These are phyloP conservation scores for Aquilaria agallochum DNA, from an alignment of 441 rosid genomes.

Conservation along the genomic window DNA sequence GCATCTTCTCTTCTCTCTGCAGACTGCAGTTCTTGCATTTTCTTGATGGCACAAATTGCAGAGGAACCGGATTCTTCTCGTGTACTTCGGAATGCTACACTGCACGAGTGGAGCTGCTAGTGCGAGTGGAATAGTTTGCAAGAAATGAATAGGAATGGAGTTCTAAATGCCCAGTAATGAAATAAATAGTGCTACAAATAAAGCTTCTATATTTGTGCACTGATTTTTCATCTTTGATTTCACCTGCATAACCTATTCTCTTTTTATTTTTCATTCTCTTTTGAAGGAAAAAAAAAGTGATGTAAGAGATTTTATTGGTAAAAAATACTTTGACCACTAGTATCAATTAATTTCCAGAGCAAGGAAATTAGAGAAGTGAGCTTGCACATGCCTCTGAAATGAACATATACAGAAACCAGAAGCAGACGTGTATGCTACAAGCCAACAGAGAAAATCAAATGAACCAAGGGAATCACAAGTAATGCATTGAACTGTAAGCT, in stretches of 20 bases:
- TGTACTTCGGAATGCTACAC: slow-evolving; percentile 34
- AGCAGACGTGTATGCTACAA: background rate
- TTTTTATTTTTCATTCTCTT: background rate
- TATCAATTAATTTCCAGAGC: too few species aligned
- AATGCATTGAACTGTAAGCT: slow-evolving; percentile 12
- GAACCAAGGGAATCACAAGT: slow-evolving; percentile 1
- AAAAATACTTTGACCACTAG: too few species aligned
- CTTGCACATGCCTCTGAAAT: background rate
- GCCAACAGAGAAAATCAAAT: slow-evolving; percentile 4
- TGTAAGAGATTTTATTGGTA: too few species aligned
- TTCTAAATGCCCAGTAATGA: background rate
- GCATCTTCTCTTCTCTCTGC: slow-evolving; percentile 48
- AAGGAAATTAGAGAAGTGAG: background rate
- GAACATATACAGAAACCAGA: background rate
- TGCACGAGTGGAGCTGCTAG: slow-evolving; percentile 42
- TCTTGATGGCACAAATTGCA: slow-evolving; percentile 20
- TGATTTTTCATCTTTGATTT: background rate
- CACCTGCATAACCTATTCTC: background rate
- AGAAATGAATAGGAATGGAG: slow-evolving; percentile 23
- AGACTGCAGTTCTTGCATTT: slow-evolving; percentile 49
- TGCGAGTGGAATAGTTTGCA: slow-evolving; percentile 59
- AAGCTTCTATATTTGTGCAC: background rate
- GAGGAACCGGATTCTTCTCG: background rate
- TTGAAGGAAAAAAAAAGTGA: too few species aligned
- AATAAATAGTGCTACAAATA: slow-evolving; percentile 1